These are phyloP conservation scores for Cydonia oblonga DNA, from an alignment of 331 rosid genomes.

Conservation along the genomic window DNA sequence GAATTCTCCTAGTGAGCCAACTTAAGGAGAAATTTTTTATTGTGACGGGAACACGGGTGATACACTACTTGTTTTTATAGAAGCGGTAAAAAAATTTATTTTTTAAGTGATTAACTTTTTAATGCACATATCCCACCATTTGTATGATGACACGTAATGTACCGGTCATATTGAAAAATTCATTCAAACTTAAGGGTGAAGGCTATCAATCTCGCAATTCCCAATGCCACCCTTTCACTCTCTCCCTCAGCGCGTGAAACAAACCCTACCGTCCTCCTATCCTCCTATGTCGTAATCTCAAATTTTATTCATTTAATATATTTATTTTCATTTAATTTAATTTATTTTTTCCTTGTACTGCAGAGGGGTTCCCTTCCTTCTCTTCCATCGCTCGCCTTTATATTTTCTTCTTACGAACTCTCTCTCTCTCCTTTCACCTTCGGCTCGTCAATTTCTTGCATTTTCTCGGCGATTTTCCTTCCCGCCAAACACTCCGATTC, in stretches of 20 bases:
- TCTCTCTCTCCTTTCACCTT: neutral
- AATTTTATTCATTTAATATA: neutral
- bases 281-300: neutral
- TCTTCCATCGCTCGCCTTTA: neutral
- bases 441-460: slow-evolving; percentile 33
- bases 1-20: no score
- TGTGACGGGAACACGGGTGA: no score
- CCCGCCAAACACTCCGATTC: slow-evolving; percentile 26
- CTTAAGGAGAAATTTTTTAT: no score
- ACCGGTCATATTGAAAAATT: no score
- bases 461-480: slow-evolving; percentile 49
- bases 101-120: no score
- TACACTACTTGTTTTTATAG: no score
- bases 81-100: no score
- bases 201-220: neutral
- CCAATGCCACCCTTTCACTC: neutral
- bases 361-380: neutral
- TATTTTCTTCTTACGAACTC: neutral
- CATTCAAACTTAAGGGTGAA: no score
- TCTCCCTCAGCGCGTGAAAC: neutral
- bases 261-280: neutral
- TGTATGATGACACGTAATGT: no score
- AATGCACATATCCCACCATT: no score
- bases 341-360: neutral
- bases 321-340: neutral